Conservation (phyloP, 1,284 basidiomycete genomes). For the Leucoagaricus sp. region DNA sequence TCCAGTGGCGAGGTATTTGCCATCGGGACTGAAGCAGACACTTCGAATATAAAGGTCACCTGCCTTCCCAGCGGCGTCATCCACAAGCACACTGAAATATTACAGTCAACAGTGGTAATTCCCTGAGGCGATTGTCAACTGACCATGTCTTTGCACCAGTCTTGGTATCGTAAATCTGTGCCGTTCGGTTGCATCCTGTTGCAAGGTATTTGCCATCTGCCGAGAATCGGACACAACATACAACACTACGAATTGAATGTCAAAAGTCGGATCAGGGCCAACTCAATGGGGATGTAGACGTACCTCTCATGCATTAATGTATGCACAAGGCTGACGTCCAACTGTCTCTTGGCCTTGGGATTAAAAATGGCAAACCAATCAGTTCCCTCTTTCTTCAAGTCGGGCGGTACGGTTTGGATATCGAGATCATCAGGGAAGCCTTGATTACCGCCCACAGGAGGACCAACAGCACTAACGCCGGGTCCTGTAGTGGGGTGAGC, state of each 20-base stretch:
- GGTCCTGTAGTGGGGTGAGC: slow-evolving; percentile 3
- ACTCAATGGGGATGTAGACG: slow-evolving; percentile 24
- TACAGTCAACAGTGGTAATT: not conserved
- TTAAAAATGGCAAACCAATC: slow-evolving; percentile 98
- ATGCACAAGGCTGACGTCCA: slow-evolving; percentile 91
- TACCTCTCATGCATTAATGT: slow-evolving; percentile 93
- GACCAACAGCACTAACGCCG: slow-evolving; percentile 13
- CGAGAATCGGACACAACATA: slow-evolving; percentile 91
- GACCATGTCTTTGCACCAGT: slow-evolving; percentile 82
- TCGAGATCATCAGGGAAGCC: slow-evolving; percentile 42
- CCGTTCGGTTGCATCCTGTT: slow-evolving; percentile 89
- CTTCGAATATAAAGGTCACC: slow-evolving; percentile 86
- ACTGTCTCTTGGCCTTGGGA: slow-evolving; percentile 76
- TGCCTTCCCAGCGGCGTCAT: slow-evolving; percentile 65
- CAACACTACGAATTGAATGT: slow-evolving; percentile 55
- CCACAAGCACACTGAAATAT: slow-evolving; percentile 61
- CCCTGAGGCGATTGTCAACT: slow-evolving; percentile 21
- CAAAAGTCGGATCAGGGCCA: slow-evolving; percentile 4
- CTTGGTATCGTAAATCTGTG: slow-evolving; percentile 89
- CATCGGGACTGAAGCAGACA: slow-evolving; percentile 85
- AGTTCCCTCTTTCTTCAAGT: slow-evolving; percentile 58
- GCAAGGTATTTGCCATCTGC: slow-evolving; percentile 87
- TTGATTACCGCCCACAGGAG: slow-evolving; percentile 15
- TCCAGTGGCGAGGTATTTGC: slow-evolving; percentile 80
- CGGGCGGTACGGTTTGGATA: slow-evolving; percentile 37